phyloP scores from a whole-genome alignment of 306 rosid genomes.

The Vigna nakashimae region DNA sequence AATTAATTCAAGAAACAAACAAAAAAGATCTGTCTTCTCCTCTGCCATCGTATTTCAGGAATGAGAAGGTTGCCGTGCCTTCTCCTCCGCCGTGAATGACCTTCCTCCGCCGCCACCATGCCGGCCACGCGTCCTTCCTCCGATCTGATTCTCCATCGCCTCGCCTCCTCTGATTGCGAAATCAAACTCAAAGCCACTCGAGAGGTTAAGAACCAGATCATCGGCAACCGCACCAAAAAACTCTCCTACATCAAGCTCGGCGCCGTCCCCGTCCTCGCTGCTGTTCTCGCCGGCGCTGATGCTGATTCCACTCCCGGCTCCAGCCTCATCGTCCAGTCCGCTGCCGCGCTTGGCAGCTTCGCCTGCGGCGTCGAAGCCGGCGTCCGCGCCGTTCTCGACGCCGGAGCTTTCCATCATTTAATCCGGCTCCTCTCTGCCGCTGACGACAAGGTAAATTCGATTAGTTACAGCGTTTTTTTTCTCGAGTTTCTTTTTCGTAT shows the following conservation, averaged over 20 bases:
- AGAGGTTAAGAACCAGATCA: conserved; percentile 88
- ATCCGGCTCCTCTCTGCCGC: conserved; percentile 65
- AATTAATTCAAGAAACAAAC: neutral
- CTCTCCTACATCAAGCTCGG: conserved; percentile 88
- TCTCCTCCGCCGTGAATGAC: conserved; percentile 28
- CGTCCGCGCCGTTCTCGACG: conserved; percentile 77
- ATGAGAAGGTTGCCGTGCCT: conserved; percentile 35
- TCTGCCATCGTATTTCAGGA: conserved; percentile 33
- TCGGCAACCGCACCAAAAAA: conserved; percentile 94
- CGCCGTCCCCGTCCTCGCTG: conserved; percentile 71
- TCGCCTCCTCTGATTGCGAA: conserved; percentile 64
- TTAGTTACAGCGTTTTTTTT: neutral
- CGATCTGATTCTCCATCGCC: conserved; percentile 70
- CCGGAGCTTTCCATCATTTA: conserved; percentile 74
- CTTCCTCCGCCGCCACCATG: conserved; percentile 53
- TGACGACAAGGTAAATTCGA: conserved; percentile 68
- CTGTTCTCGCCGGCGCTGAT: conserved; percentile 51
- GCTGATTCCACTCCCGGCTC: conserved; percentile 45
- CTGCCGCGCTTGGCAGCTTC: conserved; percentile 87
- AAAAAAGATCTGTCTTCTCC: conserved; percentile 1
- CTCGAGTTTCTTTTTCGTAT: neutral
- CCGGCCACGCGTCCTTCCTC: conserved; percentile 55
- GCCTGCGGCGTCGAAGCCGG: conserved; percentile 91
- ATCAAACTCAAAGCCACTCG: conserved; percentile 82
- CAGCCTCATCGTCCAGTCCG: conserved; percentile 80